Base-by-base conservation (phyloP, 2,329 filamentous ascomycete species). In the Cercospora janseana region DNA sequence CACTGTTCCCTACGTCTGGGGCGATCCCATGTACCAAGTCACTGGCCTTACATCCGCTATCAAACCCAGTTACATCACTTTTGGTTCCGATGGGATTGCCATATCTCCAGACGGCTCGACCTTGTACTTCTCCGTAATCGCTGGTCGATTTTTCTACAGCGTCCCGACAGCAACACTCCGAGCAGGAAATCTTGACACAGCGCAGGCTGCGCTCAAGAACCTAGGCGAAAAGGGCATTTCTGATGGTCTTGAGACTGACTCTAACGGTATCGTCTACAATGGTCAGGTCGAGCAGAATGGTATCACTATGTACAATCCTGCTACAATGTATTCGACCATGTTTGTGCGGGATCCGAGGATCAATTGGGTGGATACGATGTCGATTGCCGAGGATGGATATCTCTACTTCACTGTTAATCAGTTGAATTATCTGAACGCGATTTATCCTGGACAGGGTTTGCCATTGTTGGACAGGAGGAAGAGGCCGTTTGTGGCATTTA, bases 221-320 rank as follows among this genome's bases (percentile, higher is more conserved):
- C 64, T 66, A 1, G 71, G 72, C 0, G 66, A 77, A 49, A 74
- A 75, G 34, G 75, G 75, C 3, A 66, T 74, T 1, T 75, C 69
- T 3, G 75, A 77, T 57, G 75, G 75, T 0, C 67, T 77, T 13
- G 75, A 78, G 61, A 75, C 70, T 7, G 75, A 78, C 43, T 68
- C 65, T 3, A 76, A 76, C 53, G 71, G 69, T 0, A 60, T 71
- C 24, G 66, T 78, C 6, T 78, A 78, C 37, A 63, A 63, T 12
- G 75, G 74, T 0, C 75, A 74, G 47, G 69, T 73, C 48, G 75
- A 78, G 60, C 67, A 72, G 35, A 73, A 77, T 53, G 70, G 72
- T 0, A 68, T 77, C 24, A 61, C 65, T n/a, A 66, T 72, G 18
- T 77, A 72, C 56, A 71, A 72, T 42, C 70, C 72, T 2, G 51